Evolutionary conservation across 1,284 basidiomycete genomes (phyloP).

Genomic region (Sporisorium reilianum): DNA sequence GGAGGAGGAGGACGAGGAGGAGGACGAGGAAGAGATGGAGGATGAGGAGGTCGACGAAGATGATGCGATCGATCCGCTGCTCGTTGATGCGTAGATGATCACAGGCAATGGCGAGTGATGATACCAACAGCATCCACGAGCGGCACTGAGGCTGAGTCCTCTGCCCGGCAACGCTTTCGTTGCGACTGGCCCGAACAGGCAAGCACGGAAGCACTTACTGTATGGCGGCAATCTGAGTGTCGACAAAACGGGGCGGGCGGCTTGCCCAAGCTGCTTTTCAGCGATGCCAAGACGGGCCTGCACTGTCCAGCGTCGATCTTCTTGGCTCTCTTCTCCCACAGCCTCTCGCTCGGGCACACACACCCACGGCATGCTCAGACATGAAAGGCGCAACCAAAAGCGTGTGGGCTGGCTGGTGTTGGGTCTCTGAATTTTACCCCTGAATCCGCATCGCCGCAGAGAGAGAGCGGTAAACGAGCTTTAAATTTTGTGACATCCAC

Average conservation of each 20-base stretch:
- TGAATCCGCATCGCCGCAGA: not conserved
- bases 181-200: not conserved
- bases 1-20: constrained; percentile 19
- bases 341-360: too few species aligned
- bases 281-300: not conserved
- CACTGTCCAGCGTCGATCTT: not conserved
- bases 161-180: not conserved
- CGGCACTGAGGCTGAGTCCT: not conserved
- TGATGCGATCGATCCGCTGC: constrained; percentile 14
- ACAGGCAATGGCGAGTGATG: not conserved
- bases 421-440: constrained; percentile 2
- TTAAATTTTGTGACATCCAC: not conserved
- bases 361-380: not conserved
- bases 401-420: too few species aligned
- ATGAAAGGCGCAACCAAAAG: too few species aligned
- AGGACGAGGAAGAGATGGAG: constrained; percentile 28
- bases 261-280: not conserved
- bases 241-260: not conserved
- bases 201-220: not conserved
- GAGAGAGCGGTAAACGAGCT: constrained; percentile 8
- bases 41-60: constrained; percentile 24
- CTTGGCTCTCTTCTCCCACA: not conserved
- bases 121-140: not conserved
- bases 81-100: constrained; percentile 9
- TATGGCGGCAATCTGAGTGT: not conserved